phyloP scores from a whole-genome alignment of 805 yeast species.

The Zygosaccharomyces pseudorouxii region DNA sequence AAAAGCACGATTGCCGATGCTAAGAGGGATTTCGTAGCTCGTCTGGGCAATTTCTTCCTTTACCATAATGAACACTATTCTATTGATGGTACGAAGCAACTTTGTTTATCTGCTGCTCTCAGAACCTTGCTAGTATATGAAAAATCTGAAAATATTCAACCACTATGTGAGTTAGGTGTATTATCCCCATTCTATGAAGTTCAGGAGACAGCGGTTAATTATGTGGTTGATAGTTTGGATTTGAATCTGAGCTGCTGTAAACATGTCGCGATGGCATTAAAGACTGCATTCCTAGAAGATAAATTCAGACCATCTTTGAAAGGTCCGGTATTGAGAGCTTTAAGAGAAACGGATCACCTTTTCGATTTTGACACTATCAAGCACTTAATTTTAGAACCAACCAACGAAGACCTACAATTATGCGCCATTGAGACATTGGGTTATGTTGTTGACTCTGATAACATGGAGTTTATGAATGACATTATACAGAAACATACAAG shows the following conservation, averaged over 20 bases:
- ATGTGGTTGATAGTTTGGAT: conserved; percentile 18
- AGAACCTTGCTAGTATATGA: conserved; percentile 30
- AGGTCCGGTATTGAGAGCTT: conserved; percentile 38
- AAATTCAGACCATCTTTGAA: conserved; percentile 43
- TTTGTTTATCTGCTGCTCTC: conserved; percentile 38
- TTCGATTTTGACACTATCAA: conserved; percentile 20
- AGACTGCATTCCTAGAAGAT: conserved; percentile 25
- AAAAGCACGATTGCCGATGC: not conserved
- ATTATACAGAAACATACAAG: conserved; percentile 9
- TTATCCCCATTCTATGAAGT: conserved; percentile 43
- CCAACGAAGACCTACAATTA: conserved; percentile 45
- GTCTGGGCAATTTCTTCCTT: conserved; percentile 38
- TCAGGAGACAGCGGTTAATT: conserved; percentile 40
- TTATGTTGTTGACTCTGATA: conserved; percentile 32
- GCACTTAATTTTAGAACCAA: conserved; percentile 28
- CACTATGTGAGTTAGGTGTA: conserved; percentile 36
- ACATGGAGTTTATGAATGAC: conserved; percentile 9
- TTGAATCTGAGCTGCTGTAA: not conserved
- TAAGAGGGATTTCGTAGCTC: conserved; percentile 8
- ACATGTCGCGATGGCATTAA: conserved; percentile 15
- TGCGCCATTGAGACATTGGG: conserved; percentile 53
- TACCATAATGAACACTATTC: conserved; percentile 24
- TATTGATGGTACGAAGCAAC: conserved; percentile 48
- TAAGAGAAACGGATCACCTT: conserved; percentile 25
- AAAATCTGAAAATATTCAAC: conserved; percentile 20